A percentile compares a stretch with the other conserved stretches of the same genome.
Conservation (phyloP, 768 basidiomycete species). For the Hortiboletus flavorubellus region DNA sequence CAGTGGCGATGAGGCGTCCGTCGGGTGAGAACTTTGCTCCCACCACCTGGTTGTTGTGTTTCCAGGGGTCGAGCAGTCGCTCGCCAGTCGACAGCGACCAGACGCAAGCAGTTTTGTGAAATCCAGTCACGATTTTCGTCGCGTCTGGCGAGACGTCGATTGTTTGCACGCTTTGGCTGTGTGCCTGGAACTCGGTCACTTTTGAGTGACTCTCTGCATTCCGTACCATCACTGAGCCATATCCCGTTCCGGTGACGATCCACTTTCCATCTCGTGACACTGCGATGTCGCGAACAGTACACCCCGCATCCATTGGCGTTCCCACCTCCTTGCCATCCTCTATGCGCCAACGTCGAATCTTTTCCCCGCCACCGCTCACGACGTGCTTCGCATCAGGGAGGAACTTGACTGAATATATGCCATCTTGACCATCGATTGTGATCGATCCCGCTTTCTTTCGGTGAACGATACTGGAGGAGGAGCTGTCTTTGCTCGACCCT, state of each 20-base stretch:
- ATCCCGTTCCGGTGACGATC: not conserved
- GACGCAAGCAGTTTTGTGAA: not conserved
- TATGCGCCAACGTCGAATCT: not conserved
- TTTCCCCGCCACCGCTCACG: not conserved
- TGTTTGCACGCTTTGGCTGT: not conserved
- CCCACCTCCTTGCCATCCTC: not conserved
- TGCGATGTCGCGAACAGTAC: not conserved
- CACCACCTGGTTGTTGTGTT: not conserved
- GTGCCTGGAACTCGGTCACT: not conserved
- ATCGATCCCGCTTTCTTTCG: not conserved
- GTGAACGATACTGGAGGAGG: not conserved
- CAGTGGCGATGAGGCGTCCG: no score
- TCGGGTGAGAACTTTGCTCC: no score
- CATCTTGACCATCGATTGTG: no score
- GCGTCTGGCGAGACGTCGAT: constrained; percentile 7
- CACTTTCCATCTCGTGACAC: constrained; percentile 1
- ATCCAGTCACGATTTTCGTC: not conserved
- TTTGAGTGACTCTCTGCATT: not conserved
- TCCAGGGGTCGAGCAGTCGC: not conserved
- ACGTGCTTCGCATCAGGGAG: not conserved
- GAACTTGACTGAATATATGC: not conserved
- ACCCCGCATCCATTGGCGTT: not conserved
- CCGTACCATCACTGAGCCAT: constrained; percentile 2
- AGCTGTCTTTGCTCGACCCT: not conserved
- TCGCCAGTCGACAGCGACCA: not conserved